phyloP scores from a whole-genome alignment of 805 yeast genomes.

The Jamesozyma gamospora region DNA sequence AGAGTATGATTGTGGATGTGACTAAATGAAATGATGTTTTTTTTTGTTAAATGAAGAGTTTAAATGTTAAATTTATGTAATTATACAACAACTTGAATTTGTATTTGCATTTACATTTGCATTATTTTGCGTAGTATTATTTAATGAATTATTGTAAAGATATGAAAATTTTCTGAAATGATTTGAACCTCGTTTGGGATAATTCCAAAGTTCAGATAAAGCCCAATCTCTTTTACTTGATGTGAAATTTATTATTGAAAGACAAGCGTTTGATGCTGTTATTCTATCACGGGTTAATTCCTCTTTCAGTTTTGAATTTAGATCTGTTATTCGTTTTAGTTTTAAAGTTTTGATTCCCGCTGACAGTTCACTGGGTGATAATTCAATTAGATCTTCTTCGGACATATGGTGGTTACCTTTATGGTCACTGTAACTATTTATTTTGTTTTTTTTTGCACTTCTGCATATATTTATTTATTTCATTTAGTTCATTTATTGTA shows the following conservation, averaged over 20 bases:
- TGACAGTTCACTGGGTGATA: conserved; percentile 18
- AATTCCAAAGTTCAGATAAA: conserved; percentile 35
- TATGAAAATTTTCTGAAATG: conserved; percentile 28
- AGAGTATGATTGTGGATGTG: conserved; percentile 96
- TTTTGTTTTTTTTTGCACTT: not conserved
- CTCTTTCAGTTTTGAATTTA: conserved; percentile 43
- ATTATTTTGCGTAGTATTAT: not conserved
- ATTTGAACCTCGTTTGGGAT: conserved; percentile 30
- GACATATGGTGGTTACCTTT: not conserved
- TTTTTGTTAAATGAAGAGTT: too few relatives aligned
- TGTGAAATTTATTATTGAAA: conserved; percentile 33
- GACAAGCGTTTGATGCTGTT: conserved; percentile 53
- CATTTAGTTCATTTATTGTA: not conserved
- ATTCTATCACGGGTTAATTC: conserved; percentile 48
- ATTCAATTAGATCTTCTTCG: too few relatives aligned
- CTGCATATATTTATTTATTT: too few relatives aligned
- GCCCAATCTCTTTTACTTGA: conserved; percentile 30
- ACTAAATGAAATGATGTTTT: too few relatives aligned
- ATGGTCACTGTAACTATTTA: too few relatives aligned
- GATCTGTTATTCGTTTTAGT: conserved; percentile 49
- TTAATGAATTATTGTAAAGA: not conserved
- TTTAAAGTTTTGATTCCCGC: conserved; percentile 45
- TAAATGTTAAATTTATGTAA: too few relatives aligned
- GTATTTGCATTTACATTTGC: too few relatives aligned
- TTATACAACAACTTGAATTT: too few relatives aligned